Evolutionary conservation across 108 stramenopile genomes (phyloP).

Genomic region (Pseudonitzschia multiseries): DNA sequence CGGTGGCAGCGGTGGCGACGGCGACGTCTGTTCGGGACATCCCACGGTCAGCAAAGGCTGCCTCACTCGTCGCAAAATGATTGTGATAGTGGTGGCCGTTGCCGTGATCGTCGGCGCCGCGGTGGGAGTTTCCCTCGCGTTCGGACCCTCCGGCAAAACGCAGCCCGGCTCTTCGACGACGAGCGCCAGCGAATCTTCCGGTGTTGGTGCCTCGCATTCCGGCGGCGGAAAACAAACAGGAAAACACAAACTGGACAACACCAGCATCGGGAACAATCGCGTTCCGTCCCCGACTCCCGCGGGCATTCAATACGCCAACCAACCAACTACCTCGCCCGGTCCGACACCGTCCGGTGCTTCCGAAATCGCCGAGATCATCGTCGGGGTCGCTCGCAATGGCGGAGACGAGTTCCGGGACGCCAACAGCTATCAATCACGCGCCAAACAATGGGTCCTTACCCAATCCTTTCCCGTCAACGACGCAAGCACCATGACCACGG

Average conservation of each 20-base stretch:
- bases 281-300: slow-evolving; percentile 21
- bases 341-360: slow-evolving; percentile 21
- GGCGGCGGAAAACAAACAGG: not conserved
- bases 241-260: not conserved
- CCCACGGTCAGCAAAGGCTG: not conserved
- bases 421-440: slow-evolving; percentile 27
- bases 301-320: not conserved
- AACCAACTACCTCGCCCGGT: slow-evolving; percentile 17
- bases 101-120: not conserved
- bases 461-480: slow-evolving; percentile 26
- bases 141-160: not conserved
- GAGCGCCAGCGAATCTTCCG: not conserved
- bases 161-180: not conserved
- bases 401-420: slow-evolving; percentile 30
- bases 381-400: slow-evolving; percentile 17
- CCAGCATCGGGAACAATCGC: not conserved
- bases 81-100: slow-evolving; percentile 13
- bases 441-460: slow-evolving; percentile 24
- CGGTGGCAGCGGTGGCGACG: not conserved
- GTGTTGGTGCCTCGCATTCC: not conserved
- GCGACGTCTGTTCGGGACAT: not conserved
- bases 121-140: not conserved
- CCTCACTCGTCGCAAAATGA: slow-evolving; percentile 2
- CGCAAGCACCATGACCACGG: slow-evolving; percentile 12
- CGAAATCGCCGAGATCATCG: slow-evolving; percentile 17